Evolutionary conservation across 805 yeast genomes (phyloP).

Genomic region (Starmera amethionina): DNA sequence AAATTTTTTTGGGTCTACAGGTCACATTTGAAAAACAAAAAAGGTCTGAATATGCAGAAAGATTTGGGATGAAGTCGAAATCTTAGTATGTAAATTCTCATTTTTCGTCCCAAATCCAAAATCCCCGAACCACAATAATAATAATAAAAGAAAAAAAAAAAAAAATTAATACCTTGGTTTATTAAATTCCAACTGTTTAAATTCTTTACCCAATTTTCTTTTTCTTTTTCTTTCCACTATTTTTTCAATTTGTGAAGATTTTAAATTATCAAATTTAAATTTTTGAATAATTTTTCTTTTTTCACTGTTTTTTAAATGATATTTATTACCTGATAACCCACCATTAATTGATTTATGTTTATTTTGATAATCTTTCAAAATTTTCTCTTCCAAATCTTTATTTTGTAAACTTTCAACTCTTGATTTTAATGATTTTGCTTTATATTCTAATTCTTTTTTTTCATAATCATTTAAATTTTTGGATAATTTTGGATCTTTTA

Average conservation of each 20-base stretch:
- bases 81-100: no score
- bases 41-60: no score
- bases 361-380: conserved; percentile 45
- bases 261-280: conserved; percentile 71
- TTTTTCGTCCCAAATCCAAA: no score
- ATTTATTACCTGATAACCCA: conserved; percentile 24
- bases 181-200: conserved; percentile 39
- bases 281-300: conserved; percentile 65
- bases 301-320: conserved; percentile 59
- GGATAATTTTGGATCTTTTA: conserved; percentile 44
- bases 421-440: conserved; percentile 56
- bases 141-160: no score
- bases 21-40: no score
- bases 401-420: conserved; percentile 59
- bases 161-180: conserved; percentile 12
- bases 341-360: conserved; percentile 41
- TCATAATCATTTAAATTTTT: conserved; percentile 33
- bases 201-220: conserved; percentile 76
- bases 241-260: conserved; percentile 62
- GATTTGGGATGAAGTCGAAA: no score
- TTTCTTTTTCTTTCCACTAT: conserved; percentile 81
- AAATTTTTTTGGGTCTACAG: no score
- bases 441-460: conserved; percentile 39
- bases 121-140: no score
- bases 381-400: conserved; percentile 64